Base-by-base conservation (phyloP, 306 rosid species). In the Prunus mume region DNA sequence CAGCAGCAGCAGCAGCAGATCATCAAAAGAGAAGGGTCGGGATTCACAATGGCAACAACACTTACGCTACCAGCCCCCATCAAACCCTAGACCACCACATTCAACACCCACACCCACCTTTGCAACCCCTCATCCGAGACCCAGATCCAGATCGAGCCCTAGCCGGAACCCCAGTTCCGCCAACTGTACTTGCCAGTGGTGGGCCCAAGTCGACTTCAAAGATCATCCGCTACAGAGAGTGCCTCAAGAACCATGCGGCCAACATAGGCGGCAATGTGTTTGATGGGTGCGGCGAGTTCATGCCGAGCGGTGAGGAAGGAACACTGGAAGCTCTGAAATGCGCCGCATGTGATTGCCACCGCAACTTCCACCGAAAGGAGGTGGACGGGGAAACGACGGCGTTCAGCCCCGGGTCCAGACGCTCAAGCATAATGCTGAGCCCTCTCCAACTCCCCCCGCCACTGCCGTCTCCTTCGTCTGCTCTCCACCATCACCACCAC, bases 241-340 rank as follows among this genome's bases (percentile, higher is more conserved):
- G 90, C 63, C 83, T 81, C 12, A 86, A 84, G 81, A 86, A 86
- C 74, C 90, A 86, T 80, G 90, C 88, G n/a, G 90, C 88, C 12
- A 83, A 69, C 81, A 67, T 73, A 12, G 90, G 90, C 13, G 90
- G 90, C 1, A 83, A 76, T 25, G 85, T 84, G 22, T 86, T 62
- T 70, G 90, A 86, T 32, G 90, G 90, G 4, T 86, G 90, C 52
- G 90, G 90, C 1, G 90, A 86, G 86, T 86, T 86, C 85, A 86
- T 86, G 88, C 90, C 90, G 27, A 81, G 82, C 56, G 90, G 90
- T 1, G 84, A 86, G 10, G 84, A 86, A 4, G 90, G 90, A 27
- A 78, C 86, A 8, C 76, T 86, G 61, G 90, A 86, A 54, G 90
- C 90, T 5, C 32, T 84, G 43, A 86, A 83, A 61, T 86, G 90